phyloP scores from a whole-genome alignment of 306 rosid genomes.

The Fragaria nilgerrensis region DNA sequence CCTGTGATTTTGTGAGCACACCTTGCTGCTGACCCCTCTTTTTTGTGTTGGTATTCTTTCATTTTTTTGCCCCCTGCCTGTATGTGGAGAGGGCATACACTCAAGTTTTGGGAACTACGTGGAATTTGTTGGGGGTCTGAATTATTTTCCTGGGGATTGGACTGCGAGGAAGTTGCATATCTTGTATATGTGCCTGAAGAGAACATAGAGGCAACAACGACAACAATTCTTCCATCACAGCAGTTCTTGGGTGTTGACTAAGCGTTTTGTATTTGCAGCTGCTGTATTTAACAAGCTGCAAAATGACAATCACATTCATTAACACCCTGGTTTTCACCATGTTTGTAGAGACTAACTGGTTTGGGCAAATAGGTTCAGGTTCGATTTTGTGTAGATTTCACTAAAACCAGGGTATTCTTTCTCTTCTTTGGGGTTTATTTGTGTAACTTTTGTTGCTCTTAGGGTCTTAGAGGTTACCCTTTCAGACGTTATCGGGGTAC shows the following conservation, averaged over 20 bases:
- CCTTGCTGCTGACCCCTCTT: conserved; percentile 46
- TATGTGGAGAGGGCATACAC: conserved; percentile 49
- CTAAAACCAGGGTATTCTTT: conserved; percentile 17
- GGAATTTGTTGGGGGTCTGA: conserved; percentile 48
- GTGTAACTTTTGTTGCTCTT: conserved; percentile 3
- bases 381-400: conserved; percentile 18
- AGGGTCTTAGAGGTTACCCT: neutral
- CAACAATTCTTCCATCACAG: conserved; percentile 32
- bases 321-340: conserved; percentile 23
- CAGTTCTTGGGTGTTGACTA: conserved; percentile 31
- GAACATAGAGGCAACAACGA: conserved; percentile 24
- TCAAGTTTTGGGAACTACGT: conserved; percentile 43
- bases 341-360: conserved; percentile 25
- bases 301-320: conserved; percentile 22
- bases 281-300: conserved; percentile 45
- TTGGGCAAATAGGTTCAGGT: conserved; percentile 24
- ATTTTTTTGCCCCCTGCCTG: conserved; percentile 46
- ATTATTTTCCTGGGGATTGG: conserved; percentile 48
- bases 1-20: conserved; percentile 45
- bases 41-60: conserved; percentile 56
- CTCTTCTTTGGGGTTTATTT: neutral
- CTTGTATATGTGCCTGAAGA: conserved; percentile 39
- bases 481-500: neutral
- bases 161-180: conserved; percentile 41
- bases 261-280: conserved; percentile 36